phyloP scores from a whole-genome alignment of 169 alveolate species.

The Theileria sp. region DNA sequence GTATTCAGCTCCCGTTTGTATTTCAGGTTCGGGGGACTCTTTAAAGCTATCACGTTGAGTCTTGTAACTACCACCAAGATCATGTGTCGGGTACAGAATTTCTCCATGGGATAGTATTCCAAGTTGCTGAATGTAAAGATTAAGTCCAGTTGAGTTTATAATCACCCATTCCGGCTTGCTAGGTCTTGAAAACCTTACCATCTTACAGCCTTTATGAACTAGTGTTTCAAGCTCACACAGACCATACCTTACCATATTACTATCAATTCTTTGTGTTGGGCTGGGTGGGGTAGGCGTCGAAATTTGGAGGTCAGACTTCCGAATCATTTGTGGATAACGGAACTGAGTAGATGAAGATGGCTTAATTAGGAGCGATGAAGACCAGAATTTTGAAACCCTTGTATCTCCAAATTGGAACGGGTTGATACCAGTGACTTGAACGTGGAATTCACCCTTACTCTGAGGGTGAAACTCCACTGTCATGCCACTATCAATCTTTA shows the following conservation, averaged over 20 bases:
- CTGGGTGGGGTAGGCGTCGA: not conserved
- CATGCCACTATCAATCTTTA: slow-evolving; percentile 70
- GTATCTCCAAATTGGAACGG: not conserved
- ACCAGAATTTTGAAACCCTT: slow-evolving; percentile 20
- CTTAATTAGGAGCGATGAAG: slow-evolving; percentile 44
- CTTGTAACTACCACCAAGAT: not conserved
- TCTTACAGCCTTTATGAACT: slow-evolving; percentile 60
- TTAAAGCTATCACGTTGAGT: not conserved
- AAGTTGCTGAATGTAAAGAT: slow-evolving; percentile 56
- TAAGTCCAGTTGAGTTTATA: slow-evolving; percentile 56
- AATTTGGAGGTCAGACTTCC: not conserved
- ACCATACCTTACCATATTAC: slow-evolving; percentile 18
- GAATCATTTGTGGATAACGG: slow-evolving; percentile 36
- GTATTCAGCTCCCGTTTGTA: slow-evolving; percentile 33
- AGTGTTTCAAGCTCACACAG: slow-evolving; percentile 53
- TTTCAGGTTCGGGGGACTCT: not conserved
- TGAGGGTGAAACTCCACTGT: slow-evolving; percentile 82
- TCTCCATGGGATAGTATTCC: slow-evolving; percentile 59
- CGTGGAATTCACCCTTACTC: slow-evolving; percentile 66
- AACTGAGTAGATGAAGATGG: slow-evolving; percentile 45
- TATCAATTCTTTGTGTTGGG: not conserved
- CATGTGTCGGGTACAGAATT: slow-evolving; percentile 13
- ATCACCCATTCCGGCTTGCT: slow-evolving; percentile 53
- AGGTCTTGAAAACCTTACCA: slow-evolving; percentile 54
- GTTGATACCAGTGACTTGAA: slow-evolving; percentile 73